Evolutionary conservation across 176 grass and related monocot genomes (phyloP), one percentile per base, ranked within the genome.

Genomic region (Pharus latifolius): DNA sequence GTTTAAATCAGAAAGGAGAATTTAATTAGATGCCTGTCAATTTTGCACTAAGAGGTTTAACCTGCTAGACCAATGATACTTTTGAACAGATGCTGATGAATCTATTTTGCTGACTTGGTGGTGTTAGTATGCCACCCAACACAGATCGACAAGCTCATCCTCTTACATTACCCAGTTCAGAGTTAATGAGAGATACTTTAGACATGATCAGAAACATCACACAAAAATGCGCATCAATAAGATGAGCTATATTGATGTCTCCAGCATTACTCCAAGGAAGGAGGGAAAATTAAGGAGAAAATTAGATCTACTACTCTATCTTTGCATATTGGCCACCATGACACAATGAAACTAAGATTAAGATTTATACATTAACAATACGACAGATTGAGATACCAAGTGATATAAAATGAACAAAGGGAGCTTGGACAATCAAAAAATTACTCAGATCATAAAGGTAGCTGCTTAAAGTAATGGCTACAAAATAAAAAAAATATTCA

Each of bases 331-430:
- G 24, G 34, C 43, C 48, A 76, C 6, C 4, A 10, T 19, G 22
- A 42, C 16, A 65, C 41, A 38, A 23, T 20, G 14, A 58, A 66
- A 31, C 27, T 49, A 60, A 46, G 20, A 33, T 6, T 56, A 73
- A 81, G 68, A 53, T 65, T 6, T 47, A 41, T 28, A 72, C 23
- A 57, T 15, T 38, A 73, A 6, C 11, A 4, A 25, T 20, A 73
- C 12, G 19, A 49, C 64, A 75, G 42, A 35, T 67, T 67, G 40
- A 73, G 6, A 56, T 59, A 74, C 52, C 24, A 79, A 62, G 17
- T 13, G 4, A 49, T 41, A 26, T 33, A 74, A 64, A 32, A 55
- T 65, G 49, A 34, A 55, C 38, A 55, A 22, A 29, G 2, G 49
- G 37, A 40, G 24, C 15, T 37, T 18, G 16, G 31, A 27, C 51